Evolutionary conservation across 1,284 basidiomycete species (phyloP), one percentile per base, ranked within the genome.

Genomic region (Rhizopogon parksii): DNA sequence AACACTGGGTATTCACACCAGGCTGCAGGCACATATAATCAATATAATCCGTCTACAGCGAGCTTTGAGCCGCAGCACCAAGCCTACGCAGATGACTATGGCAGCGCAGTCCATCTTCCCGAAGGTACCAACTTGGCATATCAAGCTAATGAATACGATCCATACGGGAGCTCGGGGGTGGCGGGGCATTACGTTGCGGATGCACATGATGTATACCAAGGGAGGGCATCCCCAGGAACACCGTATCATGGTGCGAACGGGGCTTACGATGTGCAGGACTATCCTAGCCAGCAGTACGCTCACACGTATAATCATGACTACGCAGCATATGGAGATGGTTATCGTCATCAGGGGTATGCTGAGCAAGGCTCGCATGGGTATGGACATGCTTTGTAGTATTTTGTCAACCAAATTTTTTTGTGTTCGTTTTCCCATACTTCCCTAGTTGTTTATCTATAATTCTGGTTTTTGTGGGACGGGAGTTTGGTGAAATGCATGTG

Each of bases 41-140:
- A 74, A 45, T 83, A 77, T 69, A 82, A 82, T 59, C 69, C 72
- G 25, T 86, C 85, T 5, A 64, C 75, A 36, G 65, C 74, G 46
- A 74, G 76, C 40, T 69, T 85, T 47, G 75, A 78, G 42, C 68
- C 70, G 21, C 56, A 62, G 30, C 69, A 75, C 50, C 68, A 70
- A 37, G 51, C 58, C 30, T 81, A 83, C 57, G 81, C 82, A 50
- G 83, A 85, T 49, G 80, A 85, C 51, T 76, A 81, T 56, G 78
- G 80, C 51, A 84, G 82, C 59, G 76, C 75, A 25, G 68, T 73
- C 25, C 76, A 83, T 60, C 75, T 87, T 8, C 63, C 81, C 15
- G 56, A 71, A 1, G 68, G 74, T 21, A 80, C 77, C 19, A 81
- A 82, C 40, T 77, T 80, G 52, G 73, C 72, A 21, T 72, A 76